Percentiles rank a stretch among this genome's conserved stretches.
These are phyloP conservation scores for Ganoderma meredithae DNA, from an alignment of 1,284 basidiomycete genomes.

Conservation along the genomic window DNA sequence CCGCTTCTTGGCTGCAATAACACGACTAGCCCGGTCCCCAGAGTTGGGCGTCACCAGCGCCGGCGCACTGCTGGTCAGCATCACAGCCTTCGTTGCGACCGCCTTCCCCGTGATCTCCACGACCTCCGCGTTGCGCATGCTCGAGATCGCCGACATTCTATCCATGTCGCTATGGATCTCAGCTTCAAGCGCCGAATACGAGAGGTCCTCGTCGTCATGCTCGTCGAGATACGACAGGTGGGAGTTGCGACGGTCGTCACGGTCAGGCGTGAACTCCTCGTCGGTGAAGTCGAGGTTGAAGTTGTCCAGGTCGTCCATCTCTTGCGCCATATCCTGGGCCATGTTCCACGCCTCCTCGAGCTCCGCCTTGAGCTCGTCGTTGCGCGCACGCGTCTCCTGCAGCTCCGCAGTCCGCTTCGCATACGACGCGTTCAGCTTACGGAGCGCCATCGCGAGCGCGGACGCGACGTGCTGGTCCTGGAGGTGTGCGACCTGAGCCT, in stretches of 20 bases:
- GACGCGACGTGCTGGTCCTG: conserved; percentile 73
- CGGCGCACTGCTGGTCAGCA: conserved; percentile 30
- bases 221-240: conserved; percentile 33
- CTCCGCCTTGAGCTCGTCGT: conserved; percentile 67
- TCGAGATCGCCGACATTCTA: conserved; percentile 30
- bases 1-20: conserved; percentile 65
- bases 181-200: conserved; percentile 45
- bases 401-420: conserved; percentile 68
- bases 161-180: conserved; percentile 37
- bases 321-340: conserved; percentile 73
- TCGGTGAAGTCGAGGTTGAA: conserved; percentile 41
- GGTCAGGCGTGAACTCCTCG: conserved; percentile 39
- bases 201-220: conserved; percentile 42
- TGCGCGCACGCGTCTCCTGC: conserved; percentile 50
- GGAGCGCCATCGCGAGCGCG: conserved; percentile 75
- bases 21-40: conserved; percentile 43
- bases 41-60: conserved; percentile 30
- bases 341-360: conserved; percentile 83
- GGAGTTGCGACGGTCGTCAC: conserved; percentile 1
- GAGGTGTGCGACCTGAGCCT: conserved; percentile 64
- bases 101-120: conserved; percentile 44
- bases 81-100: conserved; percentile 41
- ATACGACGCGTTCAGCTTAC: conserved; percentile 80
- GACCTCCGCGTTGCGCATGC: conserved; percentile 41
- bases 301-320: conserved; percentile 63